These are phyloP conservation scores for Cladosporium sp. DNA, from an alignment of 2,329 filamentous ascomycete genomes.

Conservation along the genomic window DNA sequence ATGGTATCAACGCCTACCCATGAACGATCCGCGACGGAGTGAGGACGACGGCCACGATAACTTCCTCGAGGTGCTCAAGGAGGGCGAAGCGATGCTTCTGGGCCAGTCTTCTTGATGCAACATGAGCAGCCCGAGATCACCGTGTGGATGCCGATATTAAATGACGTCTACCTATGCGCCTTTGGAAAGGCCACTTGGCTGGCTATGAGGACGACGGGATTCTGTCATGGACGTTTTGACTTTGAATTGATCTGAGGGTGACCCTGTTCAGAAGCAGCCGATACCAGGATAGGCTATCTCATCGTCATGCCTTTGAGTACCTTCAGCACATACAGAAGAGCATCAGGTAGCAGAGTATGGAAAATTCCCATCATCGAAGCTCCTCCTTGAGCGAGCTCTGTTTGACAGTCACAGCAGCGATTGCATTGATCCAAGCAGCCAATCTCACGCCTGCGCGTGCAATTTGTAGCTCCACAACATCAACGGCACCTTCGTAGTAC, in stretches of 20 bases:
- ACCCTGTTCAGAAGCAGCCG: too few relatives aligned
- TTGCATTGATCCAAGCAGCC: slow-evolving; percentile 33
- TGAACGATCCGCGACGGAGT: neutral
- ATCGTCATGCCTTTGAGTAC: neutral
- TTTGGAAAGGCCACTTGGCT: too few relatives aligned
- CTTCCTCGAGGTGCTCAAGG: neutral
- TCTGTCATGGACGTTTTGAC: too few relatives aligned
- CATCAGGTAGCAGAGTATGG: too few relatives aligned
- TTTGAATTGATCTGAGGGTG: too few relatives aligned
- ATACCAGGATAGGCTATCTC: too few relatives aligned
- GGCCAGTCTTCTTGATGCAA: neutral
- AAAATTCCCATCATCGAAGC: neutral
- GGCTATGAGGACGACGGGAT: too few relatives aligned
- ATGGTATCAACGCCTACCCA: neutral
- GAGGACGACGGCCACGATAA: neutral
- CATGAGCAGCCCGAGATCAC: neutral
- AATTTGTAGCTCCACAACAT: slow-evolving; percentile 40
- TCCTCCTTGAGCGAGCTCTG: neutral
- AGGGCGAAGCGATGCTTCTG: neutral
- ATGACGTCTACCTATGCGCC: too few relatives aligned
- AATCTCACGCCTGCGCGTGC: slow-evolving; percentile 39
- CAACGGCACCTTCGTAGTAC: slow-evolving; percentile 34
- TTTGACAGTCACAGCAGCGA: slow-evolving; percentile 21
- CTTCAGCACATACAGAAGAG: neutral
- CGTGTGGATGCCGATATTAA: too few relatives aligned